These are phyloP conservation scores for Candida xyloterini DNA, from an alignment of 805 yeast genomes.

Conservation along the genomic window DNA sequence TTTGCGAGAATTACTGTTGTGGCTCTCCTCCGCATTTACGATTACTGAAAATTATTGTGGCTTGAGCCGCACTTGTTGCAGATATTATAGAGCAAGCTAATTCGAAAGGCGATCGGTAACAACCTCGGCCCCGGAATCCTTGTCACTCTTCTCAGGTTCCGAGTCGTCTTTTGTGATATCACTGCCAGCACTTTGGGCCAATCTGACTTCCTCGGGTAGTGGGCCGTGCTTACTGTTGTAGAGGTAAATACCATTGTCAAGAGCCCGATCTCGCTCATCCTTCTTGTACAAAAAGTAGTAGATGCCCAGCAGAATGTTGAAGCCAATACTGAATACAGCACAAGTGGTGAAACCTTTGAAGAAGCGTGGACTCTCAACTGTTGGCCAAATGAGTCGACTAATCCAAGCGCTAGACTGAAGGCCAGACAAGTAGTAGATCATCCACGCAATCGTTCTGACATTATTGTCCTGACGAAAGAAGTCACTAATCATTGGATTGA, in stretches of 20 bases:
- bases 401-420: conserved; percentile 36
- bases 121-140: no score
- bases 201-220: conserved; percentile 35
- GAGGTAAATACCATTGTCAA: conserved; percentile 46
- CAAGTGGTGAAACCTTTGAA: conserved; percentile 50
- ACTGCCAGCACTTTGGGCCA: conserved; percentile 29
- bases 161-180: neutral
- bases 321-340: conserved; percentile 38
- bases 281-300: conserved; percentile 43
- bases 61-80: no score
- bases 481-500: conserved; percentile 53
- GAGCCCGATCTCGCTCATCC: conserved; percentile 46
- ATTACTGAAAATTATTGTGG: no score
- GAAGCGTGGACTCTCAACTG: conserved; percentile 56
- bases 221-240: conserved; percentile 35
- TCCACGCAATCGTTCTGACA: conserved; percentile 54
- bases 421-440: conserved; percentile 52
- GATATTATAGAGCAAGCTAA: no score
- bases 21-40: no score
- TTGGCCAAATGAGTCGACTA: conserved; percentile 37
- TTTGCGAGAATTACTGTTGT: no score
- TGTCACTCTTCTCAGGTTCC: no score
- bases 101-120: no score
- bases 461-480: conserved; percentile 56
- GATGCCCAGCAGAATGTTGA: conserved; percentile 19